phyloP scores from a whole-genome alignment of 768 basidiomycete species.

The Podaxis sp. region DNA sequence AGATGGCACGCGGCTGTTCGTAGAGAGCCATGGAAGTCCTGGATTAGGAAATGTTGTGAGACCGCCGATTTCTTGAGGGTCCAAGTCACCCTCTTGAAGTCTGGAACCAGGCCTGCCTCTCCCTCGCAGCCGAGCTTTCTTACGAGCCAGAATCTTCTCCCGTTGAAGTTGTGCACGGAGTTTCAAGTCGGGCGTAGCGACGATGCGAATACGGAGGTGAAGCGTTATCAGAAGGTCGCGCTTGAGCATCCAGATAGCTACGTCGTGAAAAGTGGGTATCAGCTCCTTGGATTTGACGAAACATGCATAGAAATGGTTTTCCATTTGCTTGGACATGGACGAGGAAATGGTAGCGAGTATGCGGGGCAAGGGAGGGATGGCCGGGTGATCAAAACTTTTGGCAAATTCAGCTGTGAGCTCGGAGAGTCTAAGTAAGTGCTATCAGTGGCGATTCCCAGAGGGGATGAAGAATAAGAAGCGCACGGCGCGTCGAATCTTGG shows the following conservation, averaged over 20 bases:
- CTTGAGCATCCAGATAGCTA: constrained; percentile 89
- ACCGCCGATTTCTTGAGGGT: constrained; percentile 11
- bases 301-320: constrained; percentile 77
- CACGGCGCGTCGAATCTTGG: constrained; percentile 58
- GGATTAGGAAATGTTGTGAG: constrained; percentile 13
- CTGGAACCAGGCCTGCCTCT: constrained; percentile 15
- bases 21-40: constrained; percentile 41
- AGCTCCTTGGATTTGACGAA: constrained; percentile 67
- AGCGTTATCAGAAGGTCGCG: constrained; percentile 80
- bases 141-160: constrained; percentile 31
- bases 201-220: constrained; percentile 81
- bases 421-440: constrained; percentile 35
- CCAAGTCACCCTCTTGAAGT: constrained; percentile 14
- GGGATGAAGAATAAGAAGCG: constrained; percentile 24
- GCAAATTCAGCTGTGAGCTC: constrained; percentile 58
- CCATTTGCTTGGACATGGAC: constrained; percentile 54
- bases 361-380: constrained; percentile 65
- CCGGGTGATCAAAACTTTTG: constrained; percentile 49
- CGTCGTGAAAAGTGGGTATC: constrained; percentile 70
- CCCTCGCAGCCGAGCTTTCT: constrained; percentile 14
- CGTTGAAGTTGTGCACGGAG: constrained; percentile 49
- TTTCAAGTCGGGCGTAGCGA: constrained; percentile 77
- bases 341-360: constrained; percentile 76
- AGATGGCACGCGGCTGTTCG: constrained; percentile 35
- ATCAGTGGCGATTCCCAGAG: neutral